Base-by-base conservation (phyloP, 1,284 basidiomycete species). In the Pholiota adiposa region DNA sequence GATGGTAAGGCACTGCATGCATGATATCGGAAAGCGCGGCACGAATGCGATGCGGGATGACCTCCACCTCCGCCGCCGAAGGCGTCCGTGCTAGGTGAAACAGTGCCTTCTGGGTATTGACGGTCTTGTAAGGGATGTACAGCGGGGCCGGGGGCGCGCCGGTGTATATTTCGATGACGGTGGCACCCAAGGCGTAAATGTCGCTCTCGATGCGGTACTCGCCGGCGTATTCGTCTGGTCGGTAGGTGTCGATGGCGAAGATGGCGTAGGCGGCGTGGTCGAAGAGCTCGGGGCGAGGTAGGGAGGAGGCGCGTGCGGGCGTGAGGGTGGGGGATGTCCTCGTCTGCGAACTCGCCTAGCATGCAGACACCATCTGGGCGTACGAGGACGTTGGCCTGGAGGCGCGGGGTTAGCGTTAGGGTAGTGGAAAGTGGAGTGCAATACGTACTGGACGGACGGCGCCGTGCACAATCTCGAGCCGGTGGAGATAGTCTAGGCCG, bases 241-340 rank as follows among this genome's bases (percentile, higher is more conserved):
- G 51, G 54, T 67, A 69, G 25, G 63, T 62, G 23, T 69, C 68
- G 23, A 66, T 57, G 18, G 63, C 53, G 14, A 65, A 49, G 2
- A 51, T 54, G 29, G 56, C 48, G 25, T 67, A 65, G 1, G 38
- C 40, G 11, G 60, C 40, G 16, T 52, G n/a, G 31, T 66, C 59
- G 21, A 61, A 52, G 14, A 68, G 63, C 49, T 69, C 68, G 68
- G 68, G 4, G 66, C 65, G 16, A 65, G 59, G 54, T 65, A 69
- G 58, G 51, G n/a, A 57, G 62, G 40, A 56, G 57, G 1, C 54
- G 53, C 5, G 51, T 31, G 6, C 64, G 57, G 2, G 65, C 62
- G n/a, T 58, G 54, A 27, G 55, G n/a, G 25, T 54, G 51, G 9
- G 68, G 68, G 23, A 53, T 50, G 16, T 27, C 51, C 34, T 65